Evolutionary conservation across 352 stramenopile genomes (phyloP), one percentile per base, ranked within the genome.

Genomic region (Globisporangium uncinulatum): DNA sequence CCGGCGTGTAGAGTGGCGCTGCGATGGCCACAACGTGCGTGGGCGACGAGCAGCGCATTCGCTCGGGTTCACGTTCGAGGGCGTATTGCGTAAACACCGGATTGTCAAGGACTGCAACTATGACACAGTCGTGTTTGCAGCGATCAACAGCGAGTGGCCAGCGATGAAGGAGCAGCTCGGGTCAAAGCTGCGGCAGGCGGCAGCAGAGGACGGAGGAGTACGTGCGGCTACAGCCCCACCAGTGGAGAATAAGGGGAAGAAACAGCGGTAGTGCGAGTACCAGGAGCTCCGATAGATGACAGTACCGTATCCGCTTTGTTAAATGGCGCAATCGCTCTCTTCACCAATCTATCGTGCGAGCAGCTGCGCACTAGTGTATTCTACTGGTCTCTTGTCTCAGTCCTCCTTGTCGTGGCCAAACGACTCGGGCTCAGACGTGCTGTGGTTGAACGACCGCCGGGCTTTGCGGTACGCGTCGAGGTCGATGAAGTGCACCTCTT

Each of bases 121-220:
- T 19, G 88, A 97, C 62, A 92, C 86, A 11, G 87, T 88, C 11
- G 59, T 94, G 3, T 95, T 96, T 58, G 69, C 84, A 49, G 72
- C 84, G 51, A 76, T 95, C 47, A 97, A 97, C 71, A 94, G 80
- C 57, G 86, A 97, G 47, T 96, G 88, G 88, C 65, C 63, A 0
- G 61, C 73, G 20, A 74, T 92, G 54, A 68, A 86, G 48, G 75
- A 87, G 13, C 83, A 92, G 36, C 63, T 94, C 43, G 55, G 76
- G n/a, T 29, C 63, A 14, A 85, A 83, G 31, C 45, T 77, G 44
- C 60, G 67, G 45, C 59, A 66, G 21, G 56, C 54, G 21, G 31
- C 49, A 29, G 50, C 49, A 29, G 29, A 61, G 20, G 43, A 42
- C 21, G 55, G 59, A 9, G 36, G 39, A n/a, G 24, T n/a, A n/a